Evolutionary conservation across 495 filamentous ascomycete genomes (phyloP).

Genomic region (Penicilliopsis zonata): DNA sequence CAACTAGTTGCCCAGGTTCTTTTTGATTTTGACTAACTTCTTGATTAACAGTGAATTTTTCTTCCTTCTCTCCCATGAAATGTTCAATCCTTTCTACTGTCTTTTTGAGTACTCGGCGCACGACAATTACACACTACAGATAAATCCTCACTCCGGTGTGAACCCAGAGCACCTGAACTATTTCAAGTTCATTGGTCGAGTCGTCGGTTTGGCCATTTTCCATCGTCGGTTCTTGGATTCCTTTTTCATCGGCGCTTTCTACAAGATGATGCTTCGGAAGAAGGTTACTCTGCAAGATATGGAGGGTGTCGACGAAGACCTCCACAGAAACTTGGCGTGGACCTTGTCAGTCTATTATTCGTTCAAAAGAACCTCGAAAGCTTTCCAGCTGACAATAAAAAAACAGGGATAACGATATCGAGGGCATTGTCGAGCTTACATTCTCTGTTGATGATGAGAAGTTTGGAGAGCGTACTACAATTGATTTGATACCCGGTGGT

Average conservation of each 20-base stretch:
- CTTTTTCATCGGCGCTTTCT: constrained; percentile 98
- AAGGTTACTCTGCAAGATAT: constrained; percentile 86
- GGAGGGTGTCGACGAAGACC: constrained; percentile 97
- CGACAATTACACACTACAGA: constrained; percentile 99
- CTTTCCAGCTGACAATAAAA: no score
- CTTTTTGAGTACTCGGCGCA: constrained; percentile 99
- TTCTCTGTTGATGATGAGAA: constrained; percentile 96
- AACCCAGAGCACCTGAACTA: constrained; percentile 99
- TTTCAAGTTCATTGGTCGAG: constrained; percentile 99
- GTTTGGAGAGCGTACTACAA: constrained; percentile 83
- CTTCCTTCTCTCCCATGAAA: constrained; percentile 99
- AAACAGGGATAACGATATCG: constrained; percentile 81
- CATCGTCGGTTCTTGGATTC: constrained; percentile 95
- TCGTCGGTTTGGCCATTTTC: constrained; percentile 97
- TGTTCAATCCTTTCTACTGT: constrained; percentile 99
- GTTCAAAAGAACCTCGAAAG: no score
- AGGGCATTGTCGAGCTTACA: constrained; percentile 79
- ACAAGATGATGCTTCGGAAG: constrained; percentile 99
- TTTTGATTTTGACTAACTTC: no score
- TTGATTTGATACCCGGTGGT: constrained; percentile 86
- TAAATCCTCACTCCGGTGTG: constrained; percentile 98
- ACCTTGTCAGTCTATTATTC: constrained; percentile 65
- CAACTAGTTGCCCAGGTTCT: no score
- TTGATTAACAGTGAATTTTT: constrained; percentile 74
- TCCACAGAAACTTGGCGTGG: constrained; percentile 92